These are phyloP conservation scores for Nitzschia inconspicua DNA, from an alignment of 108 stramenopile genomes.

Conservation along the genomic window DNA sequence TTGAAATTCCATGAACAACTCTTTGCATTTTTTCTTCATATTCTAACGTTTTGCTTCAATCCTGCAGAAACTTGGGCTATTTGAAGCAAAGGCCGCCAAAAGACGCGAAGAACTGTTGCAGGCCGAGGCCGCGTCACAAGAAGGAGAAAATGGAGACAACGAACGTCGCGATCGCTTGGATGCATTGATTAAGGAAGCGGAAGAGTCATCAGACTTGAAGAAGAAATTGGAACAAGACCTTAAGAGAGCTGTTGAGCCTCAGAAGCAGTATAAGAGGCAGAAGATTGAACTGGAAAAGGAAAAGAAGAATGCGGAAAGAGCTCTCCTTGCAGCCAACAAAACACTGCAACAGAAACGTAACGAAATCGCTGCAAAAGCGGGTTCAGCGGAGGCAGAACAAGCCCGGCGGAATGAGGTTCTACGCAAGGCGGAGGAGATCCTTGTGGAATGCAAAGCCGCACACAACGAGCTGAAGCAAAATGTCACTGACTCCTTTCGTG, in stretches of 20 bases:
- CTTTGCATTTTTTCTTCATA: constrained; percentile 2
- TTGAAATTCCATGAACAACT: constrained; percentile 14
- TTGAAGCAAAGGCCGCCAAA: constrained; percentile 52
- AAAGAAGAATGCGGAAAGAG: constrained; percentile 19
- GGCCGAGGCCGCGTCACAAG: constrained; percentile 47
- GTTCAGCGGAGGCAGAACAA: constrained; percentile 66
- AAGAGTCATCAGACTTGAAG: constrained; percentile 47
- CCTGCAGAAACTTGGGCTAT: constrained; percentile 29
- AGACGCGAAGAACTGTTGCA: constrained; percentile 44
- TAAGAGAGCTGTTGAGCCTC: constrained; percentile 40
- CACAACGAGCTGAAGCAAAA: constrained; percentile 39
- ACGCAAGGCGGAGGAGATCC: constrained; percentile 27
- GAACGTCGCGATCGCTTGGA: constrained; percentile 34
- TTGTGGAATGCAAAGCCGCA: constrained; percentile 46
- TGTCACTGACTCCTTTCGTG: constrained; percentile 13
- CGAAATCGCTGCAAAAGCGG: constrained; percentile 49
- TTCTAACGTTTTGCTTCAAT: background rate
- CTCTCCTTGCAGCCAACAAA: constrained; percentile 36
- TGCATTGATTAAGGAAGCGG: constrained; percentile 57
- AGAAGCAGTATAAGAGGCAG: constrained; percentile 44
- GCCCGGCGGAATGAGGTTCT: constrained; percentile 29
- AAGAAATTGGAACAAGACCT: constrained; percentile 51
- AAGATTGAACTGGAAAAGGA: constrained; percentile 37
- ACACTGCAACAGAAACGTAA: constrained; percentile 53
- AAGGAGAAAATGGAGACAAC: constrained; percentile 44